A percentile compares a stretch with the other conserved stretches of the same genome.
Evolutionary conservation across 2,329 filamentous ascomycete genomes (phyloP).

Genomic region (Zymoseptoria passerinii): DNA sequence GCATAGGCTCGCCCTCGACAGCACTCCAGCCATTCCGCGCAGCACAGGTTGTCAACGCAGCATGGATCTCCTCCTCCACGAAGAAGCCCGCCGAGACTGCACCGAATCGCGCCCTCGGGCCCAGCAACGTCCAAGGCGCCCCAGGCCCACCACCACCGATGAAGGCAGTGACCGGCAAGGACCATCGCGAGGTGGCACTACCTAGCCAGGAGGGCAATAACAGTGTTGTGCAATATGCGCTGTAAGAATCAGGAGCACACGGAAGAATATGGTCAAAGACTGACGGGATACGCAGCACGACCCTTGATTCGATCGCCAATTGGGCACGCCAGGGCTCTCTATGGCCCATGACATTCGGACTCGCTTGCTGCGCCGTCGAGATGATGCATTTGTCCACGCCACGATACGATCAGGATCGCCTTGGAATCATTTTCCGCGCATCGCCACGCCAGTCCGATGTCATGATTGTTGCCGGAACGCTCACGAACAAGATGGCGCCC

Average conservation of each 20-base stretch:
- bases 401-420: constrained; percentile 79
- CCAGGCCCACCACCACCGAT: constrained; percentile 45
- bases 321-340: constrained; percentile 78
- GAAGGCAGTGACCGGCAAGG: constrained; percentile 42
- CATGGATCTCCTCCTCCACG: constrained; percentile 57
- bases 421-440: constrained; percentile 85
- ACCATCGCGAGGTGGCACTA: constrained; percentile 62
- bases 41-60: constrained; percentile 39
- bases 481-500: constrained; percentile 92
- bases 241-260: constrained; percentile 51
- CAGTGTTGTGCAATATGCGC: constrained; percentile 72
- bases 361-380: constrained; percentile 82
- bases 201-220: constrained; percentile 73
- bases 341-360: constrained; percentile 83
- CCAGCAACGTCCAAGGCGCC: constrained; percentile 44
- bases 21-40: constrained; percentile 57
- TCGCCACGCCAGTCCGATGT: constrained; percentile 82
- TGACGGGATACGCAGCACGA: constrained; percentile 47
- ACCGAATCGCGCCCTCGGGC: constrained; percentile 20
- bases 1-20: constrained; percentile 56
- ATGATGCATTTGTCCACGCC: constrained; percentile 90
- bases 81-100: constrained; percentile 51
- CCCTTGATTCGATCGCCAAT: constrained; percentile 70
- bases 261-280: not conserved
- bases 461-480: constrained; percentile 89